Conservation (phyloP, 2,329 filamentous ascomycete species). For the Colletotrichum sp. region DNA sequence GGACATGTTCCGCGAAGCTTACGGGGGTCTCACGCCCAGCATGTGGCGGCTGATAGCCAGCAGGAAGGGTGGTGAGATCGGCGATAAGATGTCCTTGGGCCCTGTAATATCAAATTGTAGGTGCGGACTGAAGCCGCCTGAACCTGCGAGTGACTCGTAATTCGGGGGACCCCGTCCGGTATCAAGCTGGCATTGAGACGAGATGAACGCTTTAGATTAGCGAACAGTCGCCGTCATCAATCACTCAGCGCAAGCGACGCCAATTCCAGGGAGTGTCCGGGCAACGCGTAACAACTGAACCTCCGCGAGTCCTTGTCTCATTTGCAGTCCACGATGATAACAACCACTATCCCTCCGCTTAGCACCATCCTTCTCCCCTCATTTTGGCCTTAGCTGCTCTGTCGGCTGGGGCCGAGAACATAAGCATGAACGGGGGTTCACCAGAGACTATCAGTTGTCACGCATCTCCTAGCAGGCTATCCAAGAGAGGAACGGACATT, state of each 20-base stretch:
- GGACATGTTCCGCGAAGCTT: background rate
- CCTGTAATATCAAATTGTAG: background rate
- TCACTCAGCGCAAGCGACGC: background rate
- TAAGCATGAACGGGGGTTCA: background rate
- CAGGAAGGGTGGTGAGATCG: background rate
- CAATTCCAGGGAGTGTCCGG: background rate
- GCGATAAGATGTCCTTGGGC: background rate
- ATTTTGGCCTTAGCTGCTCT: background rate
- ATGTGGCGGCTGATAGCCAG: background rate
- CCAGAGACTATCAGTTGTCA: background rate
- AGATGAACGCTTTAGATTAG: slow-evolving; percentile 5
- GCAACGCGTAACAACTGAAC: background rate
- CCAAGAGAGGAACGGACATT: background rate
- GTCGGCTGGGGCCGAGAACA: background rate
- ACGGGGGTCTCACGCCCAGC: background rate
- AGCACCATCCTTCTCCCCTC: background rate
- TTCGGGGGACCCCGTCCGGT: background rate
- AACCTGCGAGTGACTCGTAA: background rate
- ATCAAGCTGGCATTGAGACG: background rate
- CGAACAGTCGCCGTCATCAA: background rate
- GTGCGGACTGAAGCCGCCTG: background rate
- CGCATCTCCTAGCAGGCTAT: background rate
- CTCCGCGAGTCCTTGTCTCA: background rate
- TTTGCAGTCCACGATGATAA: background rate
- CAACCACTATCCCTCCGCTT: background rate